These are phyloP conservation scores for Paramecium primaurelia DNA, from an alignment of 73 alveolate species.

Conservation along the genomic window DNA sequence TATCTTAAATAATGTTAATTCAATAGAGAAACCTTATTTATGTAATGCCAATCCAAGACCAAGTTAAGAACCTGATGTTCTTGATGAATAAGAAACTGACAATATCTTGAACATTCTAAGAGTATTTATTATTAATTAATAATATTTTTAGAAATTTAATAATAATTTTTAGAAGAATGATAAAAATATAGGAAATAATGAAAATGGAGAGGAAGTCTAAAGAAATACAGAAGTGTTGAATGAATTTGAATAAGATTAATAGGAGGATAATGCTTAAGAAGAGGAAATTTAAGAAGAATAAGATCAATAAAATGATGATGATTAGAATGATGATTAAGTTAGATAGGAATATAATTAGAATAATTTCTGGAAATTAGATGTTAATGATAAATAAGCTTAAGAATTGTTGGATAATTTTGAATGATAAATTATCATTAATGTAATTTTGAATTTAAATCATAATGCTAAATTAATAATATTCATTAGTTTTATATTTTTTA, in stretches of 20 bases:
- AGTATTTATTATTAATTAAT: neutral
- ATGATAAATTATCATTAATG: neutral
- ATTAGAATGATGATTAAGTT: neutral
- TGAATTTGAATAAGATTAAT: neutral
- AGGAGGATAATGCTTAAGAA: neutral
- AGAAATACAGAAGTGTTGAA: neutral
- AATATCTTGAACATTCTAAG: neutral
- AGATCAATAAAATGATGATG: neutral
- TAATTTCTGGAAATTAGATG: neutral
- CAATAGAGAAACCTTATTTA: neutral
- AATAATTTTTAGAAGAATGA: neutral
- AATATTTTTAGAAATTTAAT: neutral
- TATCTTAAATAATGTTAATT: neutral
- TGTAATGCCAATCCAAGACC: constrained; percentile 36
- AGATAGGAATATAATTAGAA: neutral
- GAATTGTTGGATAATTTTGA: neutral
- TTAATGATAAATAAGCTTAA: neutral
- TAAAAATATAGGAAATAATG: neutral
- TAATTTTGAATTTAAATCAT: neutral
- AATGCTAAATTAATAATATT: neutral
- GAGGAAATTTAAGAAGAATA: neutral
- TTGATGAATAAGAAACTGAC: neutral
- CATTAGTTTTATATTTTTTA: neutral
- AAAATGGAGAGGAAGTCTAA: neutral
- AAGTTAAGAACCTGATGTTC: neutral